Conservation (phyloP, 2,329 filamentous ascomycete species). For the Sarocladium kiliense region DNA sequence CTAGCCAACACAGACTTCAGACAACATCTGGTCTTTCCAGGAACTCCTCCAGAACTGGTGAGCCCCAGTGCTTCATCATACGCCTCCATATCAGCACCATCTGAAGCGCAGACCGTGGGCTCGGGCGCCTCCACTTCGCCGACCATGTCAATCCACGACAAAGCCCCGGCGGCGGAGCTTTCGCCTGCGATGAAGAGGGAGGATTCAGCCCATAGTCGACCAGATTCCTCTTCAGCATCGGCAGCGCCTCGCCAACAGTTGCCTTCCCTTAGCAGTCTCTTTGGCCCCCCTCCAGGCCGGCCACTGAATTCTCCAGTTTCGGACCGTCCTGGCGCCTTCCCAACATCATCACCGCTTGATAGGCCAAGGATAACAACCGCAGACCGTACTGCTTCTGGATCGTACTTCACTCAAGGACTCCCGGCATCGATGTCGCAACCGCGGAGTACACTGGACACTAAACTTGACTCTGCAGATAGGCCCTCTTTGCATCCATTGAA, state of each 20-base stretch:
- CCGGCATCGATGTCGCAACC: slow-evolving; percentile 35
- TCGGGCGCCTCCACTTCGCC: slow-evolving; percentile 37
- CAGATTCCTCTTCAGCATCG: slow-evolving; percentile 22
- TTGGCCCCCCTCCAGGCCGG: slow-evolving; percentile 42
- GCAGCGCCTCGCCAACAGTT: slow-evolving; percentile 40
- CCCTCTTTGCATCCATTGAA: slow-evolving; percentile 22
- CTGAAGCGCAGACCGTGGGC: slow-evolving; percentile 41
- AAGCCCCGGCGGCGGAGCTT: slow-evolving; percentile 37
- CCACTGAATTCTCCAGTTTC: slow-evolving; percentile 40
- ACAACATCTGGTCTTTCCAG: slow-evolving; percentile 44
- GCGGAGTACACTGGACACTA: slow-evolving; percentile 41
- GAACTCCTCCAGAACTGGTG: slow-evolving; percentile 50
- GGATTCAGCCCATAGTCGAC: slow-evolving; percentile 20
- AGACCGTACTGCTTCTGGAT: slow-evolving; percentile 31
- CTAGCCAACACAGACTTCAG: slow-evolving; percentile 13
- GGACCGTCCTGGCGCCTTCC: slow-evolving; percentile 38
- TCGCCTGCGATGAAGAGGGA: slow-evolving; percentile 14
- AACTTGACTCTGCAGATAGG: slow-evolving; percentile 35
- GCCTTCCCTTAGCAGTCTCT: slow-evolving; percentile 52
- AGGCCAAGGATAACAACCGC: slow-evolving; percentile 36
- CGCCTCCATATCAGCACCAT: slow-evolving; percentile 36
- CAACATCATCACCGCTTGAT: slow-evolving; percentile 42
- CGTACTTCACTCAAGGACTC: slow-evolving; percentile 39
- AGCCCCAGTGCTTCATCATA: slow-evolving; percentile 46
- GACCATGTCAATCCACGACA: slow-evolving; percentile 56